Base-by-base conservation (phyloP, 306 rosid genomes). In the Vachellia pachyceras region DNA sequence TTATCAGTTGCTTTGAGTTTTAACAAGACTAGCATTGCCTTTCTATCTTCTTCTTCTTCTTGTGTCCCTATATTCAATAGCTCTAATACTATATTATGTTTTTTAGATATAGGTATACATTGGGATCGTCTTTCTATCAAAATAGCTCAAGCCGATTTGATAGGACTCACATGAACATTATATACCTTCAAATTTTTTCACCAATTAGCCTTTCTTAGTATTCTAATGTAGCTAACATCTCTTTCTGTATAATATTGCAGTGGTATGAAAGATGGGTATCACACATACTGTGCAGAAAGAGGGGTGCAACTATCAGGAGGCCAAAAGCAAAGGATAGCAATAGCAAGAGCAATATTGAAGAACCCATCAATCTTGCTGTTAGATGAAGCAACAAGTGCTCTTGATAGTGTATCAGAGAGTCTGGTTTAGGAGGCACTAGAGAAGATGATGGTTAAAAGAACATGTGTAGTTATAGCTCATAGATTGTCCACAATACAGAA, bases 281-380 rank as follows among this genome's bases (percentile, higher is more conserved):
- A 92, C 11, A 90, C 90, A 3, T 74, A 86, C 33, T 90, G 97
- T 87, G 96, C 97, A 79, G 97, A 88, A 82, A 83, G 97, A 84
- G 98, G 97, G 84, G 89, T 87, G 66, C 97, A 89, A 61, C 84
- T 94, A 18, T 94, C 97, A 66, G 92, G 98, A 69, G 98, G 97
- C 1, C 92, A 94, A 80, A 92, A 90, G 85, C 97, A 94, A 40
- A 89, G 97, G n/a, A 86, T 94, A 80, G 94, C 95, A 79, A 84
- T 92, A 68, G 98, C 97, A 9, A n/a, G 94, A 81, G 97, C 97
- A 42, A 80, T 94, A 77, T 77, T 91, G 4, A 91, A 91, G 80
- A 78, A 91, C 36, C 98, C 98, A 23, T 72, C 79, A 82, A 86
- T 91, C 70, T 91, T 92, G 77, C 91, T 90, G 3, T 73, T 94